Percentiles rank a stretch among this genome's conserved stretches.
Conservation (phyloP, 176 grass and related monocot species). For the Cenchrus americanus region DNA sequence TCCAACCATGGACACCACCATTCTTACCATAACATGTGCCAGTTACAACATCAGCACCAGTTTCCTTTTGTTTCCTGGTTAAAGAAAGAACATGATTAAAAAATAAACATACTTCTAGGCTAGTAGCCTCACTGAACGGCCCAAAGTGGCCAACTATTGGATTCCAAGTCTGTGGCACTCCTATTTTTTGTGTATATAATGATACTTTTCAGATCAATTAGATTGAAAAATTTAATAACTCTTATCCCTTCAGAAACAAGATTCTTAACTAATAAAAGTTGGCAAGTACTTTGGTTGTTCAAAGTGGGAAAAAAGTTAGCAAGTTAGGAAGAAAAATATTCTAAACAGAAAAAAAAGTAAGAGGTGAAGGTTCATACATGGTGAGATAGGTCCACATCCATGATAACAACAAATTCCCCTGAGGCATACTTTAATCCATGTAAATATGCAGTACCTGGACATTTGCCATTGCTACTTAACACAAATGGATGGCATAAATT, state of each 20-base stretch:
- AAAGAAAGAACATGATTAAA: conserved; percentile 32
- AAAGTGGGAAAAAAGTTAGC: conserved; percentile 35
- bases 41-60: conserved; percentile 85
- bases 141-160: background rate
- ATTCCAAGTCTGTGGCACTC: background rate
- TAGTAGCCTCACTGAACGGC: background rate
- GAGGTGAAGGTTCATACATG: conserved; percentile 58
- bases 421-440: no score
- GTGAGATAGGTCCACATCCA: conserved; percentile 96
- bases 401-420: conserved; percentile 91
- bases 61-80: conserved; percentile 84
- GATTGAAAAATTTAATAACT: background rate
- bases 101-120: background rate
- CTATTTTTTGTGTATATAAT: background rate
- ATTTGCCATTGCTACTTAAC: no score
- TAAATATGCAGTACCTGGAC: no score
- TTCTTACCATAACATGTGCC: conserved; percentile 87
- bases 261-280: conserved; percentile 82
- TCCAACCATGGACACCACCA: conserved; percentile 98
- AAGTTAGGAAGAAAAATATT: conserved; percentile 39
- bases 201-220: background rate
- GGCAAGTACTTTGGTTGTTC: conserved; percentile 96
- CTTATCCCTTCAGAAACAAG: background rate
- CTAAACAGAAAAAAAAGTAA: conserved; percentile 21
- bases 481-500: no score